Base-by-base conservation (phyloP, 129 eudicot species). In the Chrysanthemum seticuspe region DNA sequence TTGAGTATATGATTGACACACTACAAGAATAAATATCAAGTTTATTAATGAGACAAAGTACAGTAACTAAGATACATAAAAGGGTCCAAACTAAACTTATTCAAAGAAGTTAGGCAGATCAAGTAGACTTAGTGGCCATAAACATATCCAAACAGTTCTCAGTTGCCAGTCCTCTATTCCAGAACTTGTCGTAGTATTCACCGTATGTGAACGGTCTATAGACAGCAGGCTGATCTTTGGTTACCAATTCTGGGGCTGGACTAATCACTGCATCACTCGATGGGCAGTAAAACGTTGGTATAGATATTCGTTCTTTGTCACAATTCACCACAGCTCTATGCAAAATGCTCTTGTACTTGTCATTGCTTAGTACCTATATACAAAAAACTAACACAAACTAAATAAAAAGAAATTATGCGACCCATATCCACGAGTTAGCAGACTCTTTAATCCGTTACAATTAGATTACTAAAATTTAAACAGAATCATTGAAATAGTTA, bases 291-390 rank as follows among this genome's bases (percentile, higher is more conserved):
- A 83, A 83, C 23, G 87, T 83, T 0, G 87, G 87, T 51, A 83
- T 75, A 11, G 84, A 83, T 49, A 83, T 65, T 15, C 84, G 47
- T 67, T 83, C 84, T 60, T 71, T 71, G 19, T 83, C 76, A 12
- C 73, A 69, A 49, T 83, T 83, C 65, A 83, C 87, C 51, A 83
- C 78, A n/a, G 87, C 87, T 75, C 87, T 74, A 66, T 83, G 87
- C 67, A 83, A 74, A 49, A 83, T 70, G n/a, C 86, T 83, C 72
- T 78, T 78, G 72, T 78, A 83, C 2, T 66, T 70, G 58, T 78
- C 81, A 70, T 83, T 83, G 51, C 86, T 83, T 13, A 83, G 47
- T 3, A 83, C 86, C 80, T 80, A 2, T 12, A 23, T 65, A 31
- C 12, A 52, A 47, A 25, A 2, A 15, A 8, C 5, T 5, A 36